Evolutionary conservation across 331 rosid genomes (phyloP), one percentile per base, ranked within the genome.

Genomic region (Quercus phellos): DNA sequence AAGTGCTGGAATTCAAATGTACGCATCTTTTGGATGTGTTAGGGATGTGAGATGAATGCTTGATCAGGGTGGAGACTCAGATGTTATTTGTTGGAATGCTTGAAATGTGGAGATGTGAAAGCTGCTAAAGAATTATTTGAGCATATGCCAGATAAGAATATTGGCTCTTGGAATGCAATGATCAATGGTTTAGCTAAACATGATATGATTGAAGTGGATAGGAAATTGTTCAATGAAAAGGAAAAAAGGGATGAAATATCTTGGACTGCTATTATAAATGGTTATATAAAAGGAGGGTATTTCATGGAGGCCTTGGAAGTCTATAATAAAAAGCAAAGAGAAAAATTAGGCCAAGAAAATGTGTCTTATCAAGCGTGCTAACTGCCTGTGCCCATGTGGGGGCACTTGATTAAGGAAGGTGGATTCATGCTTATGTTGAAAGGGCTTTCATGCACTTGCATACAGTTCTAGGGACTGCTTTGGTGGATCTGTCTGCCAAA

Each of bases 1-100:
- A 79, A 88, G 89, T 58, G 84, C 88, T 22, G 90, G 89, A n/a
- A 86, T 86, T 88, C 90, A 84, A 34, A 90, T 88, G 90, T 88
- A 88, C 77, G 76, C 90, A 4, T 86, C 89, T 29, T 81, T 84
- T 64, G 89, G 94, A 29, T 51, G 55, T 3, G 64, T 84, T n/a
- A 76, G 51, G 42, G 91, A 84, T 24, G 90, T 91, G 6, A 69
- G 82, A 35, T 35, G 78, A 51, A 74, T 6, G 43, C 43, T 35
- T 35, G 9, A 35, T 35, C 10, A 35, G 43, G 43, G 43, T 35
- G 43, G 10, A 35, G 43, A 35, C 43, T 35, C 43, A 6, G 43
- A 35, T 35, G 43, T 6, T 35, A 35, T 35, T 35, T 88, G 92
- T 84, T 88, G 82, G 88, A 85, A 85, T 55, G 64, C 74, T 79